phyloP scores from a whole-genome alignment of 164 flowering plant species.

The Dillenia suffruticosa region DNA sequence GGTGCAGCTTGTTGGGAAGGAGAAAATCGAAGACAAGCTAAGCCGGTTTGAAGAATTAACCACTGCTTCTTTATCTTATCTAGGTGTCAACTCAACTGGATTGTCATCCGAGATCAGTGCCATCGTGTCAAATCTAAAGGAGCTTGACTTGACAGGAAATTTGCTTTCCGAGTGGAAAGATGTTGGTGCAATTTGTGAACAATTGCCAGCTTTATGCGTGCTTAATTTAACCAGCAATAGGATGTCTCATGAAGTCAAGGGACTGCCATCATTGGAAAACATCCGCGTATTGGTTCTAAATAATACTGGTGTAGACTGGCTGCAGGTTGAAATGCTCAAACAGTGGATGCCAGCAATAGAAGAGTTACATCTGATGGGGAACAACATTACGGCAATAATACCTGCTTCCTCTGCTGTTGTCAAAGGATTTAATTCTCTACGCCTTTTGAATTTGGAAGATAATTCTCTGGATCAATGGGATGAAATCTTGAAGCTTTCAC shows the following conservation, averaged over 20 bases:
- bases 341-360: conserved; percentile 56
- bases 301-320: conserved; percentile 69
- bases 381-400: conserved; percentile 54
- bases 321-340: conserved; percentile 73
- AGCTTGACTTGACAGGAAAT: conserved; percentile 93
- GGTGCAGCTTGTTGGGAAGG: conserved; percentile 71
- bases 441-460: conserved; percentile 80
- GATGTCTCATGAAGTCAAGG: conserved; percentile 38
- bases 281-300: conserved; percentile 72
- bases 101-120: conserved; percentile 30
- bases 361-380: conserved; percentile 90
- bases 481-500: conserved; percentile 76
- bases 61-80: conserved; percentile 60
- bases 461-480: conserved; percentile 70
- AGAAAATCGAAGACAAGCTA: conserved; percentile 72
- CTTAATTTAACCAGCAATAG: conserved; percentile 65
- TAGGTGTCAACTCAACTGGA: conserved; percentile 69
- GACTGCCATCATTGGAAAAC: conserved; percentile 42
- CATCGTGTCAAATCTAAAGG: conserved; percentile 63
- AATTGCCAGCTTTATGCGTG: conserved; percentile 54
- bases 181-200: conserved; percentile 59
- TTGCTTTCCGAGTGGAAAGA: conserved; percentile 81
- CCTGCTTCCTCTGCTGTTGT: conserved; percentile 42
- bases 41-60: conserved; percentile 71
- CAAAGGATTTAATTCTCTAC: conserved; percentile 67